Conservation (phyloP, 2,329 filamentous ascomycete genomes). For the Remersonia thermophila region DNA sequence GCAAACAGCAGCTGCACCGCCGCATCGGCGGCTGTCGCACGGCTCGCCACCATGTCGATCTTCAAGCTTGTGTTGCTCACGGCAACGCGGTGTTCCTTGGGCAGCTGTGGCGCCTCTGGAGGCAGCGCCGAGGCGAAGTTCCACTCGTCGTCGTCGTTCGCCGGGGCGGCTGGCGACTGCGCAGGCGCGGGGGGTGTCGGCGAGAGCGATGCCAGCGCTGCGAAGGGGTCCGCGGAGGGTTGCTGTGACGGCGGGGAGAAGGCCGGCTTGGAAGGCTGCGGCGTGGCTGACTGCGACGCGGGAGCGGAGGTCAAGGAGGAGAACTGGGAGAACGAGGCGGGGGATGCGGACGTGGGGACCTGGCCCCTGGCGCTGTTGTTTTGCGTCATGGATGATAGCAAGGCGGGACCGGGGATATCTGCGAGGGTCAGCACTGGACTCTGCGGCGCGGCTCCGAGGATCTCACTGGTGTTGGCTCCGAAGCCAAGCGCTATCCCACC, state of each 20-base stretch:
- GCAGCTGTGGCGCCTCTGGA: conserved; percentile 33
- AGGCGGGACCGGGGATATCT: conserved; percentile 53
- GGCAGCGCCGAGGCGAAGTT: conserved; percentile 82
- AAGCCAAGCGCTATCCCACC: conserved; percentile 78
- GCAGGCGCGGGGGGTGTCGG: conserved; percentile 24
- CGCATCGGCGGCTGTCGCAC: conserved; percentile 39
- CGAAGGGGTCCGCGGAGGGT: conserved; percentile 39
- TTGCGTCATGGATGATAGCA: conserved; percentile 52
- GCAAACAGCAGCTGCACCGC: conserved; percentile 58
- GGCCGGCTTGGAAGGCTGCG: conserved; percentile 37
- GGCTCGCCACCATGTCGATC: conserved; percentile 60
- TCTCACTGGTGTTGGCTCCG: conserved; percentile 54
- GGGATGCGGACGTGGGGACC: conserved; percentile 29
- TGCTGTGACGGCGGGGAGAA: conserved; percentile 29
- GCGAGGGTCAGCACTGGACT: conserved; percentile 17
- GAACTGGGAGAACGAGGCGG: conserved; percentile 35
- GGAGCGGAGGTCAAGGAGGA: conserved; percentile 42
- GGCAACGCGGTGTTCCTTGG: conserved; percentile 48
- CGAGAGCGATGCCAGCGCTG: conserved; percentile 31
- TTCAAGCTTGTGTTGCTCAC: conserved; percentile 60
- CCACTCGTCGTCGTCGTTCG: conserved; percentile 78
- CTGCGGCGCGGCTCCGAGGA: too few relatives aligned
- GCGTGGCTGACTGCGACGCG: conserved; percentile 39
- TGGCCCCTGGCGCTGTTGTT: conserved; percentile 42
- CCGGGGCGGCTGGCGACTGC: conserved; percentile 13